A percentile compares a stretch with the other conserved stretches of the same genome.
Conservation (phyloP, 1,284 basidiomycete species). For the Fistulina hepatica region DNA sequence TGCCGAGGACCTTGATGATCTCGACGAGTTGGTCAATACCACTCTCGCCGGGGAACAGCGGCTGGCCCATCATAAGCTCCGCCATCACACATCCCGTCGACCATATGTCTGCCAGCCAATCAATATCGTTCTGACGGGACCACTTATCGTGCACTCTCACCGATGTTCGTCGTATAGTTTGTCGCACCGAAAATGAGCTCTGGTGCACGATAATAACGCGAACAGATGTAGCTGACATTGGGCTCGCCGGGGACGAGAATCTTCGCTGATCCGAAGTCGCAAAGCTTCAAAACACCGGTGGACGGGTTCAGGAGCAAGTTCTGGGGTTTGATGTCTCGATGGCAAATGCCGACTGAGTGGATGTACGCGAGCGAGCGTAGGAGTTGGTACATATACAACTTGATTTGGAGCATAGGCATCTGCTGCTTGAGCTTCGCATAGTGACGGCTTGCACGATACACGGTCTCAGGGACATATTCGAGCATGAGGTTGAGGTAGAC, state of each 20-base stretch:
- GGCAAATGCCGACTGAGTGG: slow-evolving; percentile 94
- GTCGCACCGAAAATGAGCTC: slow-evolving; percentile 99
- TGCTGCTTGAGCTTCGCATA: slow-evolving; percentile 99
- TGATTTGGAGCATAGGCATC: slow-evolving; percentile 99
- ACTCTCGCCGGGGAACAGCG: slow-evolving; percentile 97
- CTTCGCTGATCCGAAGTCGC: slow-evolving; percentile 99
- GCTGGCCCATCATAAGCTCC: slow-evolving; percentile 97
- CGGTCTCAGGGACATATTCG: slow-evolving; percentile 99
- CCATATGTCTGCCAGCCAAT: slow-evolving; percentile 75
- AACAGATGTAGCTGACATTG: slow-evolving; percentile 99
- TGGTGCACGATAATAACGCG: slow-evolving; percentile 97
- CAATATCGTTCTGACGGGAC: slow-evolving; percentile 11
- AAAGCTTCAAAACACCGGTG: slow-evolving; percentile 94
- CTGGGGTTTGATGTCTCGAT: slow-evolving; percentile 99
- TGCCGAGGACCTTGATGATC: slow-evolving; percentile 99
- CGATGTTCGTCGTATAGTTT: slow-evolving; percentile 99
- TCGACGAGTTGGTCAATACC: slow-evolving; percentile 99
- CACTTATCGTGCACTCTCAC: slow-evolving; percentile 34
- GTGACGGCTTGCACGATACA: slow-evolving; percentile 96
- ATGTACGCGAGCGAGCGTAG: slow-evolving; percentile 96
- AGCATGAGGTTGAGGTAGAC: slow-evolving; percentile 99
- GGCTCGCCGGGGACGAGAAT: slow-evolving; percentile 96
- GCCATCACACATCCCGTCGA: slow-evolving; percentile 99
- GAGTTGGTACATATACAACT: slow-evolving; percentile 97
- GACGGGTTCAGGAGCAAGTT: slow-evolving; percentile 95